Conservation (phyloP, 1,284 basidiomycete genomes). For the Apiotrichum brassicae region DNA sequence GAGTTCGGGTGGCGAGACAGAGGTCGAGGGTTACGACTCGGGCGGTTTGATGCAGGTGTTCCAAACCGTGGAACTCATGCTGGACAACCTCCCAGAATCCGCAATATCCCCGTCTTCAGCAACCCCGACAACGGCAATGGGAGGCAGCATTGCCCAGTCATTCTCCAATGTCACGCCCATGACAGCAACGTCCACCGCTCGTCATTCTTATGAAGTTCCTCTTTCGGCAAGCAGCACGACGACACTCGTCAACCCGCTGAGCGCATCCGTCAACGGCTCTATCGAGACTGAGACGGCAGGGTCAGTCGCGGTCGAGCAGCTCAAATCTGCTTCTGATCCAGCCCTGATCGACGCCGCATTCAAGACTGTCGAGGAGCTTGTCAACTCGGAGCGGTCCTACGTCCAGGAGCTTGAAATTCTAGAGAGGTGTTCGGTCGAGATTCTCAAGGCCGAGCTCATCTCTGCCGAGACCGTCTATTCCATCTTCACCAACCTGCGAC, state of each 20-base stretch:
- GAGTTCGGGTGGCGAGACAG: constrained; percentile 61
- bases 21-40: constrained; percentile 38
- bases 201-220: constrained; percentile 35
- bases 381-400: constrained; percentile 77
- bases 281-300: constrained; percentile 1
- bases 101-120: constrained; percentile 52
- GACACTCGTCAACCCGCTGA: constrained; percentile 7
- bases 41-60: constrained; percentile 86
- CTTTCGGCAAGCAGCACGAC: constrained; percentile 18
- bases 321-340: constrained; percentile 2
- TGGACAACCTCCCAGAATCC: constrained; percentile 70
- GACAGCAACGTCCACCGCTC: constrained; percentile 26
- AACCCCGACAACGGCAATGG: constrained; percentile 13
- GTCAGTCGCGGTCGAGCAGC: constrained; percentile 5
- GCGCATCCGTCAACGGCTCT: constrained; percentile 1
- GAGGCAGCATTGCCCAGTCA: constrained; percentile 1
- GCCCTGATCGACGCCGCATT: constrained; percentile 27
- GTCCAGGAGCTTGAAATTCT: constrained; percentile 96
- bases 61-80: constrained; percentile 80
- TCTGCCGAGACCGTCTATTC: constrained; percentile 91
- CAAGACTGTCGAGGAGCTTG: constrained; percentile 45
- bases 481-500: constrained; percentile 92
- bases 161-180: constrained; percentile 11
- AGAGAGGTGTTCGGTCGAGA: constrained; percentile 75
- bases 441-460: constrained; percentile 74